A percentile compares a stretch with the other conserved stretches of the same genome.
phyloP scores from a whole-genome alignment of 768 basidiomycete genomes.

The Amanita rubescens region DNA sequence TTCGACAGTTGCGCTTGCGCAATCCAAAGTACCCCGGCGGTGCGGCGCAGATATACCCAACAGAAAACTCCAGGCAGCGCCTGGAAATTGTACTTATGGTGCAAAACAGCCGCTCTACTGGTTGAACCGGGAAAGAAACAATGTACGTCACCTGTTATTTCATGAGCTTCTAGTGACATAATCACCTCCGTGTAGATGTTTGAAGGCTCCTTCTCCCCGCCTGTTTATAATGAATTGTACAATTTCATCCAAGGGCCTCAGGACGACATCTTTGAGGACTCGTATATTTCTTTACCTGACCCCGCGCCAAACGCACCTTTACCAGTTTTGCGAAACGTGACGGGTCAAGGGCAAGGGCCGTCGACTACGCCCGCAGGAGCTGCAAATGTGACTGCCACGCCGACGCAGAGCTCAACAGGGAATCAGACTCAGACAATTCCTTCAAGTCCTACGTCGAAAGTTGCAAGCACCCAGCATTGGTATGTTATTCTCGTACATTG shows the following conservation, averaged over 20 bases:
- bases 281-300: slow-evolving; percentile 36
- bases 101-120: slow-evolving; percentile 50
- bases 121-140: slow-evolving; percentile 56
- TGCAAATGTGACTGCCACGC: neutral
- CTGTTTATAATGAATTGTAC: slow-evolving; percentile 63
- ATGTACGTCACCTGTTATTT: slow-evolving; percentile 25
- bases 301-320: slow-evolving; percentile 28
- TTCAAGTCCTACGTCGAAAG: no score
- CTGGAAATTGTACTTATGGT: slow-evolving; percentile 42
- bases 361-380: neutral
- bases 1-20: slow-evolving; percentile 44
- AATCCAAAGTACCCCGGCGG: slow-evolving; percentile 51
- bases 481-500: neutral
- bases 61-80: slow-evolving; percentile 32
- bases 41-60: slow-evolving; percentile 54
- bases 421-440: neutral
- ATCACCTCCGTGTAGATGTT: slow-evolving; percentile 42
- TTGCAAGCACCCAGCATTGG: neutral
- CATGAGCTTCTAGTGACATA: neutral
- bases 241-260: slow-evolving; percentile 70
- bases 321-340: neutral
- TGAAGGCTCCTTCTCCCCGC: slow-evolving; percentile 52
- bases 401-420: neutral
- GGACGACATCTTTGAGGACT: slow-evolving; percentile 62
- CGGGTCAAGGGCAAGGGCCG: neutral